Evolutionary conservation across 2,329 filamentous ascomycete species (phyloP), one percentile per base, ranked within the genome.

Genomic region (Alternaria novae-zelandiae): DNA sequence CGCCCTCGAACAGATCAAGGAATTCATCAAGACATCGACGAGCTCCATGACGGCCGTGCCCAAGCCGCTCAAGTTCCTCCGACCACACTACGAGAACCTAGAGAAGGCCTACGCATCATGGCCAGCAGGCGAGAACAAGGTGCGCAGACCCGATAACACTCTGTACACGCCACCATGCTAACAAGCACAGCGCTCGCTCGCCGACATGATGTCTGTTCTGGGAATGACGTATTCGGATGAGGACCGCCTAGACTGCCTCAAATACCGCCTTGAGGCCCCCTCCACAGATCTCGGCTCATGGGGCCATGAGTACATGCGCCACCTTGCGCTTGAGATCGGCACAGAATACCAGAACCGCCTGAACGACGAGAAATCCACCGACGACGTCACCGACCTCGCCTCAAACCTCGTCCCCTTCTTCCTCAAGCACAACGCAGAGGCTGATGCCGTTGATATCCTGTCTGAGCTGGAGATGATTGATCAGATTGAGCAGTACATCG

Each of bases 21-120:
- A 90, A 76, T 96, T 93, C 79, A 99, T 99, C 86, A 98, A 97
- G 86, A 99, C 96, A 59, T 97, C 96, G 64, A 99, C 96, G 70
- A 98, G 94, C 63, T 99, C 96, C 49, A 99, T 99, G 96, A 99
- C 96, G 53, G 96, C 96, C 64, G 96, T 99, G 66, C 96, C 96
- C 23, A 99, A 99, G 83, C 96, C 96, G 32, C 87, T 99, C 75
- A 99, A 99, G 83, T 99, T 99, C 81, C 88, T 99, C 68, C 89
- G 96, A 84, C 96, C 95, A 71, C 95, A 99, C 82, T 99, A 98
- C 84, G 92, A 96, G 82, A 89, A 91, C 61, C 86, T 99, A 78
- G 91, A 91, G 67, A 91, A 91, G 80, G 85, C 94, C 26, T 97
- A 97, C 84, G 94, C 97, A 64, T 88, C 91, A 79, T 99, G 96